Evolutionary conservation across 2,329 filamentous ascomycete species (phyloP), one percentile per base, ranked within the genome.

Genomic region (Trematosphaeria pertusa): DNA sequence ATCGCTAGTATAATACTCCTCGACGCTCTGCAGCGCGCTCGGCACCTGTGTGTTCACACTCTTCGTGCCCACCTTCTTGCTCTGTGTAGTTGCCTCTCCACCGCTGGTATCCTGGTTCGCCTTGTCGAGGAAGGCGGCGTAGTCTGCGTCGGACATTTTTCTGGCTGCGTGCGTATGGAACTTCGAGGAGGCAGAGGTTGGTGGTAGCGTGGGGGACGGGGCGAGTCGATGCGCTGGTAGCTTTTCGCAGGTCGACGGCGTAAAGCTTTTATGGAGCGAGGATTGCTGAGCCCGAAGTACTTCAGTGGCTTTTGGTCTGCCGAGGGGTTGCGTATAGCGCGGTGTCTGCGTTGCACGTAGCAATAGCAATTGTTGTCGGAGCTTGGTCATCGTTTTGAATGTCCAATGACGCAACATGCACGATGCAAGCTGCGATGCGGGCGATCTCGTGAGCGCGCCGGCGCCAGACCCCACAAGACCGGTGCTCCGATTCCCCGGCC

Each of bases 71-170:
- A 67, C 62, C 32, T 58, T 56, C 51, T 67, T 64, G 17, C 56
- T 55, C 42, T 67, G 56, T 14, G 65, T 52, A 35, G 62, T 61
- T 11, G 55, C 63, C 2, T 50, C 43, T 21, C 46, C 61, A 5
- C 67, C 67, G 43, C 72, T 67, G 8, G 73, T 74, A 67, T 91
- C 87, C 63, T 85, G 78, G 75, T 96, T 96, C 43, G 91, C 90
- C 77, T 94, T 94, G 69, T 94, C 82, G 46, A 97, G 79, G 69
- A 97, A 96, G 49, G 87, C 79, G 73, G 86, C 83, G 78, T 96
- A 97, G 52, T 88, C 87, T 51, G 88, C 85, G 78, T 96, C 91
- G 6, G 85, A 83, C 87, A 89, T 90, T 12, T 46, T 77, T 46
- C 41, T 42, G 24, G 26, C 38, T 5, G 31, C 21, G 21, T 17